A percentile compares a stretch with the other conserved stretches of the same genome.
Conservation (phyloP, 2,329 filamentous ascomycete genomes). For the Chaetomium sp. region DNA sequence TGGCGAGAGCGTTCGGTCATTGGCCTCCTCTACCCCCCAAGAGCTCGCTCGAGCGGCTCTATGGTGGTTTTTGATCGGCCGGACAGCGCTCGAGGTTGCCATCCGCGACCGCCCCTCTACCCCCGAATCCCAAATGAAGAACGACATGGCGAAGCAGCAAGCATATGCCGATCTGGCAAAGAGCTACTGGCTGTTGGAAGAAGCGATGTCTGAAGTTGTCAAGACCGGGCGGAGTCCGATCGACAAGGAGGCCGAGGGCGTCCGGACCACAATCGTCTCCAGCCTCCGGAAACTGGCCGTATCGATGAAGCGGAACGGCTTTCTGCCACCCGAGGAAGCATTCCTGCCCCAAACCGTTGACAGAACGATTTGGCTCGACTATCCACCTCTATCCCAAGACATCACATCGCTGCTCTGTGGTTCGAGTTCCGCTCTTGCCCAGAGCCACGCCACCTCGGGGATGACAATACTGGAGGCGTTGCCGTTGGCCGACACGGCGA, state of each 20-base stretch:
- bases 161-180: slow-evolving; percentile 86
- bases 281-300: slow-evolving; percentile 73
- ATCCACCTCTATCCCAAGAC: slow-evolving; percentile 72
- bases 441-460: slow-evolving; percentile 49
- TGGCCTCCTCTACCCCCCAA: slow-evolving; percentile 62
- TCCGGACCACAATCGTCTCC: slow-evolving; percentile 59
- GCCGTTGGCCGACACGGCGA: slow-evolving; percentile 72
- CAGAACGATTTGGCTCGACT: slow-evolving; percentile 78
- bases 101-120: slow-evolving; percentile 65
- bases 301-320: slow-evolving; percentile 82
- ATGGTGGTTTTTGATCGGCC: slow-evolving; percentile 90
- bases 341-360: slow-evolving; percentile 78
- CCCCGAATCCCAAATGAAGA: slow-evolving; percentile 56
- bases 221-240: slow-evolving; percentile 46
- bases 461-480: slow-evolving; percentile 67
- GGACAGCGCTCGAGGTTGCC: slow-evolving; percentile 71
- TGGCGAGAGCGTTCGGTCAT: slow-evolving; percentile 70
- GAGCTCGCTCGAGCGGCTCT: slow-evolving; percentile 72
- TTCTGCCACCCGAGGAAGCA: slow-evolving; percentile 70
- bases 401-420: slow-evolving; percentile 71
- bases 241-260: slow-evolving; percentile 53
- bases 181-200: slow-evolving; percentile 74
- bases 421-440: slow-evolving; percentile 52
- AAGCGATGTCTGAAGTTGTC: slow-evolving; percentile 54
- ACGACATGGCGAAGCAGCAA: slow-evolving; percentile 65